Conservation (phyloP, 2,329 filamentous ascomycete species). For the Pseudocercospora fuligena region DNA sequence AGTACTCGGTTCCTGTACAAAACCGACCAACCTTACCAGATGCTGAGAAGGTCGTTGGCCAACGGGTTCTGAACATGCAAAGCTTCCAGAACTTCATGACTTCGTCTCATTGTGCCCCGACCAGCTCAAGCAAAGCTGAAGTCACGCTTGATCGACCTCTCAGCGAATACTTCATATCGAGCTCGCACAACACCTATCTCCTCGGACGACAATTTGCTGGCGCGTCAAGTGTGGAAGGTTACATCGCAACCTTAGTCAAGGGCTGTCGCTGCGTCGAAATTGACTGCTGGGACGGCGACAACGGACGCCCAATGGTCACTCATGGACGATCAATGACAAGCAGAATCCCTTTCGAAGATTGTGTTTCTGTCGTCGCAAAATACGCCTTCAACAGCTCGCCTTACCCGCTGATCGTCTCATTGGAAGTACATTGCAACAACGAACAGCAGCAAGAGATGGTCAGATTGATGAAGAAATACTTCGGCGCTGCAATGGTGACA, state of each 20-base stretch:
- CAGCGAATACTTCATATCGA: slow-evolving; percentile 98
- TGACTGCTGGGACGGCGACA: slow-evolving; percentile 94
- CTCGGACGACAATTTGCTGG: slow-evolving; percentile 88
- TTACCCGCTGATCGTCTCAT: slow-evolving; percentile 90
- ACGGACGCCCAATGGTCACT: slow-evolving; percentile 85
- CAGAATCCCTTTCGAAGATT: slow-evolving; percentile 86
- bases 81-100: slow-evolving; percentile 79
- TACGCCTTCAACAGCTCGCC: slow-evolving; percentile 89
- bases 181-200: slow-evolving; percentile 97
- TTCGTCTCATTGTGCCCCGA: slow-evolving; percentile 55
- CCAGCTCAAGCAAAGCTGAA: slow-evolving; percentile 32
- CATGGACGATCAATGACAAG: slow-evolving; percentile 90
- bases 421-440: slow-evolving; percentile 90
- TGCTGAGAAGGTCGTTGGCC: slow-evolving; percentile 48
- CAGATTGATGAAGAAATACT: slow-evolving; percentile 82
- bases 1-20: slow-evolving; percentile 33
- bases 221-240: slow-evolving; percentile 90
- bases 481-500: slow-evolving; percentile 77
- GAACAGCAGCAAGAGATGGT: slow-evolving; percentile 88
- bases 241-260: slow-evolving; percentile 83
- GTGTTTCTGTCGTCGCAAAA: slow-evolving; percentile 89
- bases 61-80: slow-evolving; percentile 72
- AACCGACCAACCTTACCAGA: slow-evolving; percentile 51
- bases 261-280: slow-evolving; percentile 96
- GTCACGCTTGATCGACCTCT: slow-evolving; percentile 75